Percentiles rank a stretch among this genome's conserved stretches.
These are phyloP conservation scores for Apiotrichum veenhuisii DNA, from an alignment of 1,284 basidiomycete genomes.

Conservation along the genomic window DNA sequence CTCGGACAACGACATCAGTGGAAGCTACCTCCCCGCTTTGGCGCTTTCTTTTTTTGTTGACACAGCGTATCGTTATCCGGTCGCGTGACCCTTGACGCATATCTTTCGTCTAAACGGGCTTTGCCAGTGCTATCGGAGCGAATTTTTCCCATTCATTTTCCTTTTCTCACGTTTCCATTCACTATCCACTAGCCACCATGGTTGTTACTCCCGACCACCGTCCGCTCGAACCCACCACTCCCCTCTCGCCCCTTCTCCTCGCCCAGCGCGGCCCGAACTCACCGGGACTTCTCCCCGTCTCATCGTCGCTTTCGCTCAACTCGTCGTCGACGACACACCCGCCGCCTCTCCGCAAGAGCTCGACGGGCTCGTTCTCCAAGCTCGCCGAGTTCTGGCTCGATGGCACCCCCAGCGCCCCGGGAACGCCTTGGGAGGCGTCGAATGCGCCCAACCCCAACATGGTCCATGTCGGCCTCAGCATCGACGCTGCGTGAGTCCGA, in stretches of 20 bases:
- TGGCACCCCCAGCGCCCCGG: conserved; percentile 13
- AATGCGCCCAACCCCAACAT: conserved; percentile 58
- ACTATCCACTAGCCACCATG: conserved; percentile 14
- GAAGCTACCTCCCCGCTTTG: neutral
- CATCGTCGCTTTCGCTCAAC: too few species aligned
- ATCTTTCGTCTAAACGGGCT: neutral
- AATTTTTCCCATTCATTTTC: neutral
- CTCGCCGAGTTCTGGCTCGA: conserved; percentile 46
- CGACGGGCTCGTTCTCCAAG: conserved; percentile 44
- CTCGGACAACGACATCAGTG: too few species aligned
- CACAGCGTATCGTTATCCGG: neutral
- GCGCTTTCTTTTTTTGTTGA: neutral
- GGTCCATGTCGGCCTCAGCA: conserved; percentile 58
- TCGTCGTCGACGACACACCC: neutral
- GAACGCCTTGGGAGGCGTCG: conserved; percentile 18
- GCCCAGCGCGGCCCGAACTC: conserved; percentile 6
- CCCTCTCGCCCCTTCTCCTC: conserved; percentile 23
- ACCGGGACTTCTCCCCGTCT: conserved; percentile 5
- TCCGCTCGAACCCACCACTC: conserved; percentile 14
- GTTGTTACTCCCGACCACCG: conserved; percentile 23
- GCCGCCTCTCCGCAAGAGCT: conserved; percentile 29
- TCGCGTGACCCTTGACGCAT: neutral
- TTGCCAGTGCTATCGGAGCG: neutral
- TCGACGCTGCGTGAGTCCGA: conserved; percentile 69
- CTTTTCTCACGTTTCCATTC: neutral